Evolutionary conservation across 2,329 filamentous ascomycete genomes (phyloP).

Genomic region (Alternaria novae-zelandiae): DNA sequence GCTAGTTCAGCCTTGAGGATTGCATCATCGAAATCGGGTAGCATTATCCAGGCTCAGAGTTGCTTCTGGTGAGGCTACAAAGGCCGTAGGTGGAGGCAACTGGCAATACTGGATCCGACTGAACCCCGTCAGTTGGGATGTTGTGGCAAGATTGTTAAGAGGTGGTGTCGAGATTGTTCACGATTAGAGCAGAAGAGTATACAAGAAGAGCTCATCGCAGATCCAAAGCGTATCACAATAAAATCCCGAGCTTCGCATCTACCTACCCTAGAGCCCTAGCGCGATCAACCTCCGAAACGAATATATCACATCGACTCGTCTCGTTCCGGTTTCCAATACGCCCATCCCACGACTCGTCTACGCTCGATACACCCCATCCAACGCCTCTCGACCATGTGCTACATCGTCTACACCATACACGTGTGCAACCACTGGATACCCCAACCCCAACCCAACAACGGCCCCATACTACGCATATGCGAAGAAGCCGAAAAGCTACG

Average conservation of each 20-base stretch:
- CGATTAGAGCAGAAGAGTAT: slow-evolving; percentile 1
- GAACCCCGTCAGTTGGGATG: slow-evolving; percentile 5
- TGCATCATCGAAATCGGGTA: not conserved
- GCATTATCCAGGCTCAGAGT: not conserved
- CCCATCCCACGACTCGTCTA: not conserved
- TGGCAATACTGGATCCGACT: not conserved
- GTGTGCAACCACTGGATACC: slow-evolving; percentile 42
- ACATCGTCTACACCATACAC: slow-evolving; percentile 41
- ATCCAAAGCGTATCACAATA: not conserved
- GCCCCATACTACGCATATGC: slow-evolving; percentile 37
- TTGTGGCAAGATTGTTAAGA: slow-evolving; percentile 5
- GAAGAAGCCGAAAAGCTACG: slow-evolving; percentile 34
- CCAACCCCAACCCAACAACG: slow-evolving; percentile 35
- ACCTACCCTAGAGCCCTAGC: not conserved
- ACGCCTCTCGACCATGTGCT: slow-evolving; percentile 33
- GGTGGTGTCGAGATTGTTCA: slow-evolving; percentile 6
- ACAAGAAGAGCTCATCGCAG: not conserved
- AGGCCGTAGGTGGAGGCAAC: not conserved
- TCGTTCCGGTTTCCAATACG: not conserved
- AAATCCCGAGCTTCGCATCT: not conserved
- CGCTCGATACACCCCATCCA: not conserved
- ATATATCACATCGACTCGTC: not conserved
- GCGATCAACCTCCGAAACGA: not conserved
- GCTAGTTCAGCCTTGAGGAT: not conserved
- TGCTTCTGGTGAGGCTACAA: not conserved